Evolutionary conservation across 768 basidiomycete species (phyloP).

Genomic region (Tricholoma hemisulphureum): DNA sequence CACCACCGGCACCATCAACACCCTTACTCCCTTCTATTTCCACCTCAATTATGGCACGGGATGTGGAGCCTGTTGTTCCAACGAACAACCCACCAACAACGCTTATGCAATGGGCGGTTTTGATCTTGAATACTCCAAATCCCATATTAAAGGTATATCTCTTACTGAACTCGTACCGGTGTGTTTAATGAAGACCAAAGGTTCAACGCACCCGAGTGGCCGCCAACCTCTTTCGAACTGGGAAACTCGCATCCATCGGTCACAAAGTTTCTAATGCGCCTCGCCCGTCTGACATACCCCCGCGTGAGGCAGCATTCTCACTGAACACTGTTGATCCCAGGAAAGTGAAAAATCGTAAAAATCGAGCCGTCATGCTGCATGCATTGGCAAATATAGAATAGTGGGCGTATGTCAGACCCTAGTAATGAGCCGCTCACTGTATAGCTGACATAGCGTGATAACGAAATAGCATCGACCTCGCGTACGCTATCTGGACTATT

Average conservation of each 20-base stretch:
- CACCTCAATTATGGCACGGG: constrained; percentile 5
- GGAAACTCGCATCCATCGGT: constrained; percentile 65
- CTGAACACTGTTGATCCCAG: constrained; percentile 57
- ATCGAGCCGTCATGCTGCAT: constrained; percentile 72
- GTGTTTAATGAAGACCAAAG: constrained; percentile 27
- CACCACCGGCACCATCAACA: constrained; percentile 32
- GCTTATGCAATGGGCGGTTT: constrained; percentile 73
- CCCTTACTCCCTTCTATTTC: constrained; percentile 14
- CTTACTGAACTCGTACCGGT: background rate
- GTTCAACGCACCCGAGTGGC: constrained; percentile 71
- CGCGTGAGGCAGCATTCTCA: constrained; percentile 51
- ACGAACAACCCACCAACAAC: constrained; percentile 52
- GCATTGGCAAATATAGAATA: constrained; percentile 85
- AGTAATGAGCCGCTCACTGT: background rate
- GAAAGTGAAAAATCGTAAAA: constrained; percentile 60
- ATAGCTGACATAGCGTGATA: background rate
- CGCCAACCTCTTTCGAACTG: constrained; percentile 66
- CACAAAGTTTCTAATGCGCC: constrained; percentile 50
- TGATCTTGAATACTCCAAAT: constrained; percentile 73
- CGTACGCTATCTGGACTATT: constrained; percentile 41
- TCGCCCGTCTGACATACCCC: constrained; percentile 60
- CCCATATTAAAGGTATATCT: constrained; percentile 56
- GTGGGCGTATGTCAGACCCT: constrained; percentile 65
- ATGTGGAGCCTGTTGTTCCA: constrained; percentile 52
- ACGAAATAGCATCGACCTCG: constrained; percentile 61